phyloP scores from a whole-genome alignment of 495 filamentous ascomycete species.

The Lepidopterella palustris region DNA sequence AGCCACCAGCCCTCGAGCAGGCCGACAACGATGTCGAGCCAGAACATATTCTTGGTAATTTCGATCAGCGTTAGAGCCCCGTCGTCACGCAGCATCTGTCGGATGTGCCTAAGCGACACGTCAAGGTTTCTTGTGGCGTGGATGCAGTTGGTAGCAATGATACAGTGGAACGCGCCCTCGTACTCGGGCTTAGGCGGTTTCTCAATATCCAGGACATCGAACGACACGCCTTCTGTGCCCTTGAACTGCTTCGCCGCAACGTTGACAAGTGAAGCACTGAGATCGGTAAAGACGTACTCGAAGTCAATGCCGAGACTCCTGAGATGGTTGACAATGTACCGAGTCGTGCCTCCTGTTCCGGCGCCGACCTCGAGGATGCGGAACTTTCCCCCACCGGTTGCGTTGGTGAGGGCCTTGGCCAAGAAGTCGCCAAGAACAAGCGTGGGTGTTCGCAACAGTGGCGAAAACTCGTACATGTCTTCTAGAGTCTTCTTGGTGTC shows the following conservation, averaged over 20 bases:
- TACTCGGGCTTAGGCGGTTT: conserved; percentile 32
- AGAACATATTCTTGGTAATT: conserved; percentile 21
- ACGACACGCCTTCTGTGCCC: conserved; percentile 36
- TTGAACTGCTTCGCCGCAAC: conserved; percentile 33
- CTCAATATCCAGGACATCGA: conserved; percentile 39
- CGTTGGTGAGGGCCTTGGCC: background rate
- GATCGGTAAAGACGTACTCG: background rate
- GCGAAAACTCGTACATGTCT: conserved; percentile 3
- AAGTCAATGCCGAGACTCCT: conserved; percentile 14
- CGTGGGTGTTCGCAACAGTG: background rate
- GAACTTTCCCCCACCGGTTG: background rate
- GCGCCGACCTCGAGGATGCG: conserved; percentile 11
- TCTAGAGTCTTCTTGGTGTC: background rate
- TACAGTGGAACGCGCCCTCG: conserved; percentile 33
- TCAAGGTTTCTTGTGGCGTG: conserved; percentile 40
- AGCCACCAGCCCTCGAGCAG: conserved; percentile 40
- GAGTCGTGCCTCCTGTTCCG: conserved; percentile 5
- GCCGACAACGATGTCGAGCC: conserved; percentile 36
- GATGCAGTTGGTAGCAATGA: conserved; percentile 42
- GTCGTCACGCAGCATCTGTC: background rate
- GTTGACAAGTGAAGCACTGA: conserved; percentile 34
- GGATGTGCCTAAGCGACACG: background rate
- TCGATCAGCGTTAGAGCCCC: conserved; percentile 6
- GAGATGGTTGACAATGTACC: background rate
- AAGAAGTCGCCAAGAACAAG: background rate